phyloP scores from a whole-genome alignment of 352 stramenopile species.

The Pythium sp. region DNA sequence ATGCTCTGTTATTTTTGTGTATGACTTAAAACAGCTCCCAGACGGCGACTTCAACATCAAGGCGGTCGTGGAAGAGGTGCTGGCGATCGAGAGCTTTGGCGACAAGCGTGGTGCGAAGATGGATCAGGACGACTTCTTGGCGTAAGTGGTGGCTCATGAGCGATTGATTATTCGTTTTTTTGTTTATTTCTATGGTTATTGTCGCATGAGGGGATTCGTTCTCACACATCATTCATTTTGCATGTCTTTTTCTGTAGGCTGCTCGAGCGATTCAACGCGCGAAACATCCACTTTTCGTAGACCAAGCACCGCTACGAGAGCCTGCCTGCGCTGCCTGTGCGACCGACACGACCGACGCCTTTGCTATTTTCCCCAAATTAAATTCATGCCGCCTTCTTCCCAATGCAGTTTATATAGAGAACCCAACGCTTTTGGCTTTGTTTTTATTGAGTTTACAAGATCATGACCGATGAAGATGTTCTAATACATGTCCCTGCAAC shows the following conservation, averaged over 20 bases:
- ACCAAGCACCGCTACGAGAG: neutral
- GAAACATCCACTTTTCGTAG: constrained; percentile 96
- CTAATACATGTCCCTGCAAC: too few species aligned
- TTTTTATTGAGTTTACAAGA: neutral
- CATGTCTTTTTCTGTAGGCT: constrained; percentile 41
- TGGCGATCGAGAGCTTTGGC: constrained; percentile 84
- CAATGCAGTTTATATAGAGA: constrained; percentile 6
- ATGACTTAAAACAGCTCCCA: constrained; percentile 28
- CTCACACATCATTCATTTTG: neutral
- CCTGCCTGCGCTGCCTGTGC: too few species aligned
- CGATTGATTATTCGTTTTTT: constrained; percentile 4
- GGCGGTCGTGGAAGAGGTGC: constrained; percentile 91
- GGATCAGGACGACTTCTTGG: constrained; percentile 98
- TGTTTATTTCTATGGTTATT: neutral
- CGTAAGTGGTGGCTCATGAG: constrained; percentile 37
- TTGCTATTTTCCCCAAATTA: neutral
- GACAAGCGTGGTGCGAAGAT: constrained; percentile 95
- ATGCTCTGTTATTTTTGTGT: constrained; percentile 4
- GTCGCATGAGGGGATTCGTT: neutral
- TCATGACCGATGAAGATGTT: too few species aligned
- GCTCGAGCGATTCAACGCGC: constrained; percentile 95
- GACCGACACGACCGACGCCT: neutral
- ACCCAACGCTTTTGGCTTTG: neutral
- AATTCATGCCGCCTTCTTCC: neutral
- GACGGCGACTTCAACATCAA: constrained; percentile 89